Evolutionary conservation across 2,329 filamentous ascomycete genomes (phyloP), one percentile per base, ranked within the genome.

Genomic region (Colletotrichum sp.): DNA sequence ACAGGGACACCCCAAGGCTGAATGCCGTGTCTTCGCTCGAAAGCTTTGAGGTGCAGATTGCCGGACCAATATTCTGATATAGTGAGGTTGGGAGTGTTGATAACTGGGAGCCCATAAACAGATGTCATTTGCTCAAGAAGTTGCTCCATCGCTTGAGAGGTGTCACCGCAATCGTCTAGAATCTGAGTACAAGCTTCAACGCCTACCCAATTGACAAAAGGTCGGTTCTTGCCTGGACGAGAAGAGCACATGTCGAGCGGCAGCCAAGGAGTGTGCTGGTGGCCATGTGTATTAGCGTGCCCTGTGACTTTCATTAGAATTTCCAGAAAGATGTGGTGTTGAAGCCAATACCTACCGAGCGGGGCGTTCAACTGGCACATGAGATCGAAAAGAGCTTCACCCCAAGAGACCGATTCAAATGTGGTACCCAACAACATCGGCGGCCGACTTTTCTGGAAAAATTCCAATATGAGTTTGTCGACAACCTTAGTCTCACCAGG

Each of bases 391-490:
- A 48, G n/a, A 48, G n/a, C 43, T 13, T 48, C 43, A 6, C 18
- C 43, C 43, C 43, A 48, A 21, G 43, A 48, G 43, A 48, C n/a
- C 43, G 43, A 21, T 21, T 48, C 43, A n/a, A 48, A 13, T 2
- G 2, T 21, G 10, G 12, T 4, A 0, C n/a, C 43, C n/a, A 52
- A 1, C n/a, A 21, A 1, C n/a, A 52, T 52, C n/a, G n/a, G n/a
- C 10, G 43, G 43, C 12, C 43, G n/a, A 21, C n/a, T 52, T 21
- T 52, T 52, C 43, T 13, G 2, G 43, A 52, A 52, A 2, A 52
- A 52, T 4, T 52, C n/a, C 43, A 52, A 4, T 21, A 52, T 21
- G 3, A 52, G 1, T 6, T 1, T 4, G 10, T 52, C 43, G 10
- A 52, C n/a, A 7, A 52, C 12, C 1, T 21, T 52, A 4, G n/a